phyloP scores from a whole-genome alignment of 1,284 basidiomycete species.

The Gymnopus androsaceus region DNA sequence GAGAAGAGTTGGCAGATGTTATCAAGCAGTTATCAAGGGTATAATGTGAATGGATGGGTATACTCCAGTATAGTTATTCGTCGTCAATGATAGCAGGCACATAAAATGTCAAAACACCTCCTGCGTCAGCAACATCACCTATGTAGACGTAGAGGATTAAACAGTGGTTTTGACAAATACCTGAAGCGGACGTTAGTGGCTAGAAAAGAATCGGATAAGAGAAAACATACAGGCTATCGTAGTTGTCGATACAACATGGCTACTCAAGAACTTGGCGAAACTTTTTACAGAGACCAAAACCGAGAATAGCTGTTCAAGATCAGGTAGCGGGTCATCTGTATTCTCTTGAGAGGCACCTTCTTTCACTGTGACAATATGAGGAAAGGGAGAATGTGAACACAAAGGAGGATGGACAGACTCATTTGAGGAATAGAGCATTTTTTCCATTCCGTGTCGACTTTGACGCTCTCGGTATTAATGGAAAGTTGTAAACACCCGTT shows the following conservation, averaged over 20 bases:
- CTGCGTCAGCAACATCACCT: constrained; percentile 78
- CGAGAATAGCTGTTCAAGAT: constrained; percentile 60
- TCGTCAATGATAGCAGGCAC: constrained; percentile 67
- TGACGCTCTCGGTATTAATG: constrained; percentile 69
- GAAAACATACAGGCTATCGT: constrained; percentile 78
- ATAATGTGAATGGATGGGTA: not conserved
- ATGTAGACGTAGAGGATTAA: constrained; percentile 91
- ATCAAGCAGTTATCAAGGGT: no score
- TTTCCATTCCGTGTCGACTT: constrained; percentile 82
- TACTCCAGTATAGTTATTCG: constrained; percentile 11
- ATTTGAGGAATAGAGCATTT: constrained; percentile 70
- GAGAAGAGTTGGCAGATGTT: no score
- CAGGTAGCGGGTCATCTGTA: constrained; percentile 36
- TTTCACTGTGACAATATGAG: constrained; percentile 4
- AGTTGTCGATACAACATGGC: constrained; percentile 81
- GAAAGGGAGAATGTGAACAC: constrained; percentile 13
- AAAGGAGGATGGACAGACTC: no score
- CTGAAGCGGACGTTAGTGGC: constrained; percentile 38
- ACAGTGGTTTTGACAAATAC: constrained; percentile 83
- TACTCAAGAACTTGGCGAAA: constrained; percentile 82
- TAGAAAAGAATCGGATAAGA: not conserved
- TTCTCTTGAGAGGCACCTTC: constrained; percentile 34
- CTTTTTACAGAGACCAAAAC: constrained; percentile 75
- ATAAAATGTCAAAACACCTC: constrained; percentile 88
- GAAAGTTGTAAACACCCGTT: constrained; percentile 66